phyloP scores from a whole-genome alignment of 2,329 filamentous ascomycete genomes.

The Pleomassaria siparia region DNA sequence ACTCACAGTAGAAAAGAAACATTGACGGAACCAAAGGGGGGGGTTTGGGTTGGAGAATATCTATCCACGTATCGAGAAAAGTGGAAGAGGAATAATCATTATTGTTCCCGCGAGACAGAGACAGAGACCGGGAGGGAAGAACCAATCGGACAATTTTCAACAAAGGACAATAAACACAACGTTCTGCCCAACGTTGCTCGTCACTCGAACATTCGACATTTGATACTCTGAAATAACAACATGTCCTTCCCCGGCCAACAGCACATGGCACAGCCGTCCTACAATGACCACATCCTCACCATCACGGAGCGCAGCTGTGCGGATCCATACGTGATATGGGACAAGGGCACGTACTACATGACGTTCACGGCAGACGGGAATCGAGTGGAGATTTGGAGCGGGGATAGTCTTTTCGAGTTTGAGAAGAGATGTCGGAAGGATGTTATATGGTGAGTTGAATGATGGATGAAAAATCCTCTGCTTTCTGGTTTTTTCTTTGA shows the following conservation, averaged over 20 bases:
- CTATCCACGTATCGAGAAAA: too few relatives aligned
- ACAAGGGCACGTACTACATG: conserved; percentile 49
- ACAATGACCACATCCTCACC: conserved; percentile 45
- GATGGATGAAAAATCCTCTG: not conserved
- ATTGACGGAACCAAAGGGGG: too few relatives aligned
- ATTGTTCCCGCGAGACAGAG: too few relatives aligned
- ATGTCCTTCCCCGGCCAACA: conserved; percentile 2
- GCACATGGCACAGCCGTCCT: conserved; percentile 14
- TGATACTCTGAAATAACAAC: not conserved
- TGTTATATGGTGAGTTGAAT: conserved; percentile 42
- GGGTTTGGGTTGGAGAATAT: too few relatives aligned
- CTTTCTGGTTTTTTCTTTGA: not conserved
- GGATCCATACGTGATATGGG: conserved; percentile 49
- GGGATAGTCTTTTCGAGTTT: conserved; percentile 44
- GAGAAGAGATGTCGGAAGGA: conserved; percentile 41
- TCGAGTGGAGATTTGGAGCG: conserved; percentile 49
- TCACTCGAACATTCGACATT: not conserved
- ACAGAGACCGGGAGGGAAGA: too few relatives aligned
- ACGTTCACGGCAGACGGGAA: conserved; percentile 49
- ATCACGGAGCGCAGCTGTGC: conserved; percentile 45
- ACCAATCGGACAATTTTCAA: too few relatives aligned
- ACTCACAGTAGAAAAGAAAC: too few relatives aligned
- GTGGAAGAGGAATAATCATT: too few relatives aligned
- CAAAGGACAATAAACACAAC: not conserved
- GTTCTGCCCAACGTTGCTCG: not conserved